These are phyloP conservation scores for Erodium maritimum DNA, from an alignment of 345 rosid genomes.

Conservation along the genomic window DNA sequence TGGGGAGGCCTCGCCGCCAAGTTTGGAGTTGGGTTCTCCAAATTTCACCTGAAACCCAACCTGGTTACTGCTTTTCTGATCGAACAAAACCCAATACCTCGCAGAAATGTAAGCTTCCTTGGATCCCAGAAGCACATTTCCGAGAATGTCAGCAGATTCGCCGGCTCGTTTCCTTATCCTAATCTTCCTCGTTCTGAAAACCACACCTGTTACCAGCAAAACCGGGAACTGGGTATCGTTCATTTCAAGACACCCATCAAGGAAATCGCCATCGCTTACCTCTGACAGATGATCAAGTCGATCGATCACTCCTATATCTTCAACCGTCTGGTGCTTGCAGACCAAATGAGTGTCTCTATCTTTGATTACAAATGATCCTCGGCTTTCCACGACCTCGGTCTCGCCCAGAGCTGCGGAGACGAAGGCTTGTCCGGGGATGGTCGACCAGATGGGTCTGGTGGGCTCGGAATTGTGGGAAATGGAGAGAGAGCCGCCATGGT, in stretches of 20 bases:
- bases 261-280: conserved; percentile 7
- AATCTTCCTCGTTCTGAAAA: conserved; percentile 25
- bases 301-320: conserved; percentile 30
- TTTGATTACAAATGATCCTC: conserved; percentile 48
- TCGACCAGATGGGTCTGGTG: conserved; percentile 39
- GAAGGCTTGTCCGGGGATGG: conserved; percentile 44
- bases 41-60: conserved; percentile 38
- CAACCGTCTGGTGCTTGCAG: conserved; percentile 42
- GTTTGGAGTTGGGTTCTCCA: conserved; percentile 22
- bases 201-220: conserved; percentile 36
- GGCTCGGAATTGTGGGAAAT: conserved; percentile 35
- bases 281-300: conserved; percentile 1
- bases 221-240: conserved; percentile 19
- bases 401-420: conserved; percentile 50
- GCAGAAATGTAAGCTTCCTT: conserved; percentile 18
- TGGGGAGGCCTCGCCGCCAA: conserved; percentile 8
- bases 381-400: conserved; percentile 57
- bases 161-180: no score
- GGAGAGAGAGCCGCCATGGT: conserved; percentile 37
- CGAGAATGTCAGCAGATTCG: no score
- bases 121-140: conserved; percentile 3
- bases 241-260: no score
- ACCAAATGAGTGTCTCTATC: conserved; percentile 24
- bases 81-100: conserved; percentile 41
- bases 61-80: conserved; percentile 34